Evolutionary conservation across 2,329 filamentous ascomycete species (phyloP), one percentile per base, ranked within the genome.

Genomic region (Helminthosporium solani): DNA sequence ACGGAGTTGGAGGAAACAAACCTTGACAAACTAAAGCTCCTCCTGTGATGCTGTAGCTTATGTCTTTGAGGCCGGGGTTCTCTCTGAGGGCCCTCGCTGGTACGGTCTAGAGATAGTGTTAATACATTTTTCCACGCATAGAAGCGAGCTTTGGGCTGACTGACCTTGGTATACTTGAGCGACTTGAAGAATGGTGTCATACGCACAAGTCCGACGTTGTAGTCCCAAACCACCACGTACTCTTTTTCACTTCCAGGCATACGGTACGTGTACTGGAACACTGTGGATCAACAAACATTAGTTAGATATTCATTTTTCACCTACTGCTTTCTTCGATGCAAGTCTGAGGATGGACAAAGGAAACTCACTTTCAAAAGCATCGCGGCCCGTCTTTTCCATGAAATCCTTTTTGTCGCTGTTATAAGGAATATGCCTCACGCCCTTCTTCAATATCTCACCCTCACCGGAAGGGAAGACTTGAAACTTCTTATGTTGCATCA

Each of bases 181-280:
- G 88, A 90, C 70, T 96, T 96, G 79, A 97, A 97, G 66, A 97
- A 88, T 21, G 90, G 87, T 2, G 91, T 96, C 71, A 95, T 95
- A 51, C 92, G 85, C 52, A 97, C 91, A 23, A 97, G 84, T 7
- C 94, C 94, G 51, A 92, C 83, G 60, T 95, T 92, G 74, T 96
- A 96, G 70, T 99, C 94, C 94, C 94, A 99, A 82, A 96, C 90
- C 50, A 97, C 84, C 1, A 81, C 82, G 67, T 87, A 91, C 42
- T 81, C 77, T 52, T 77, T 79, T 2, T 85, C 79, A 0, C 68
- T 81, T 9, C 78, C 82, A 0, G 87, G 87, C 3, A 86, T 67
- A 56, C 78, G 81, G 75, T 95, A 96, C 28, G 82, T 83, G 70
- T 96, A 97, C 59, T 90, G 83, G 67, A 91, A 91, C 20, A 90